Base-by-base conservation (phyloP, 805 yeast species). In the Clavispora santaluciae region DNA sequence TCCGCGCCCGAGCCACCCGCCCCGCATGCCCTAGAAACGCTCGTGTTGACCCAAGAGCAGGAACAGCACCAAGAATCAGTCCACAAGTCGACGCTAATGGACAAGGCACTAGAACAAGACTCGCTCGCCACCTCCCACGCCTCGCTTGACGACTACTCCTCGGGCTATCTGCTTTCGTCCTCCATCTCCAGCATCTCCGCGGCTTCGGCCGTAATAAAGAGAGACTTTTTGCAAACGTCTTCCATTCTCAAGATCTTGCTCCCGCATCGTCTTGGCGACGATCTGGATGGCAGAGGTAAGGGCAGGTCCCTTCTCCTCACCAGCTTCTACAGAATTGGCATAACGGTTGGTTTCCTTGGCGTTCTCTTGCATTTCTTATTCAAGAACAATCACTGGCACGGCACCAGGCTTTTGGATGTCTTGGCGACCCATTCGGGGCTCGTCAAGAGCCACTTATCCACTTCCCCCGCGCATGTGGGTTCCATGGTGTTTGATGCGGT, bases 331-430 rank as follows among this genome's bases (percentile, higher is more conserved):
- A 60, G 56, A 39, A 38, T 66, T 21, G 65, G 72, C 33, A 46
- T 67, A 39, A 61, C 71, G 1, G 58, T 68, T 22, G 73, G 73
- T 1, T 54, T 68, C 33, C 51, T 68, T 25, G 73, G 74, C 2
- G 54, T 68, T 35, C 23, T 68, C 38, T 35, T 66, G 15, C 74
- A 69, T 45, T 59, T 59, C 30, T 40, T 69, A 17, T 31, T 66
- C n/a, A 57, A 60, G 41, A 53, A 55, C 30, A 38, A 43, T 17
- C 44, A 47, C 33, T 41, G 38, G 34, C 40, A 40, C 25, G 39
- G 39, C 30, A 38, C 38, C n/a, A 46, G 46, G 21, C 25, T 43
- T 3, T 17, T 38, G 37, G 36, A 39, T 34, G 18, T 43, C 3
- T 20, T 49, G 28, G 13, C 25, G 12, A 22, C 35, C 13, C 39